These are phyloP conservation scores for Styphnolobium japonicum DNA, from an alignment of 306 rosid species.

Conservation along the genomic window DNA sequence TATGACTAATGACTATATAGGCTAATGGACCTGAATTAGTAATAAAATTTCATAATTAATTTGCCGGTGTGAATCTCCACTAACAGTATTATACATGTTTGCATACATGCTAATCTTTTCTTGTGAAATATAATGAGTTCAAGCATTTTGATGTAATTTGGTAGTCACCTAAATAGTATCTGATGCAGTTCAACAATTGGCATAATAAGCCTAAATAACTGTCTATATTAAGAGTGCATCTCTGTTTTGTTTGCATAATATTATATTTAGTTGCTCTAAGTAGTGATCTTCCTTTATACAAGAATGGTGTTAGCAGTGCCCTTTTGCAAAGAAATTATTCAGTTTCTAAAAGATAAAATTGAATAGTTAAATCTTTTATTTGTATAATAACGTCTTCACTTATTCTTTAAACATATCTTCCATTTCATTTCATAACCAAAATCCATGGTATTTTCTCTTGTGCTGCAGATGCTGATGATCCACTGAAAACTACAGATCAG, in stretches of 20 bases:
- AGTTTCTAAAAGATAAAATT: not conserved
- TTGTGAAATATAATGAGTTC: not conserved
- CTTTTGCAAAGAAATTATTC: not conserved
- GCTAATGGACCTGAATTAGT: not conserved
- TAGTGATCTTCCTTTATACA: not conserved
- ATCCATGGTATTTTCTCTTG: not conserved
- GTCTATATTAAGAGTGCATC: not conserved
- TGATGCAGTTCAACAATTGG: not conserved
- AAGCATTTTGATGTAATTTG: not conserved
- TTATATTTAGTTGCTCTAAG: not conserved
- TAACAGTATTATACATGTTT: not conserved
- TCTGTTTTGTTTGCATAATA: not conserved
- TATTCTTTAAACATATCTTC: not conserved
- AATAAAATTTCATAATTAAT: not conserved
- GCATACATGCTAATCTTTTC: not conserved
- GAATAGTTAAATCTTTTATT: not conserved
- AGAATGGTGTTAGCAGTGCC: not conserved
- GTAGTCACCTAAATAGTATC: not conserved
- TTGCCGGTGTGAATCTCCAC: not conserved
- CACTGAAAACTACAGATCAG: conserved; percentile 80
- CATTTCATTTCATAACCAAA: not conserved
- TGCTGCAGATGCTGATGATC: conserved; percentile 66
- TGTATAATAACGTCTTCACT: not conserved
- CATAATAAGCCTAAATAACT: not conserved
- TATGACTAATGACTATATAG: not conserved